Base-by-base conservation (phyloP, 805 yeast species). In the Starmerella roubikii region DNA sequence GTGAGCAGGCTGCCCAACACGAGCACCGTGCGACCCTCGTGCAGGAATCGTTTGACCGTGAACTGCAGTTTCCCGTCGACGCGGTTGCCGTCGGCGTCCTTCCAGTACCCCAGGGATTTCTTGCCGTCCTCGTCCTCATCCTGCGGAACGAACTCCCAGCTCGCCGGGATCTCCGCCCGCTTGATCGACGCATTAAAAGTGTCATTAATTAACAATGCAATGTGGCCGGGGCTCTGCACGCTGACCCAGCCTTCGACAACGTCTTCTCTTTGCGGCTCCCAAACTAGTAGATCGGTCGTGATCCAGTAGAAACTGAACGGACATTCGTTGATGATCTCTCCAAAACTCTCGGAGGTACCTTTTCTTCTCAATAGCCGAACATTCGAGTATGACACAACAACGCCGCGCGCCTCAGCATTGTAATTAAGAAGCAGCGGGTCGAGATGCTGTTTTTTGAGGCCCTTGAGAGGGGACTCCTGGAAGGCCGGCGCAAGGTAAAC, bases 141-240 rank as follows among this genome's bases (percentile, higher is more conserved):
- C 51, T 70, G 74, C 36, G 91, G 88, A 38, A 82, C 69, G 59
- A 88, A 91, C 25, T 66, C 65, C 98, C 98, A 91, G 34, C 66
- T 70, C 30, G 65, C 61, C n/a, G 98, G 98, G 44, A 91, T 85
- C 51, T 74, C 76, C 55, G 70, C 76, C 56, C 81, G 76, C 59
- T 81, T 83, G 46, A 91, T 83, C 33, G 88, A 76, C 18, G 96
- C 96, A 61, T 91, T 91, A 65, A 91, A 91, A 1, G 93, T 83
- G 61, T 91, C 97, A 57, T 83, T 86, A 35, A 91, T 68, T 48
- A 91, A 68, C 44, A 91, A 66, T 44, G 96, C 97, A 52, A 91
- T 79, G 56, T 91, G 98, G 7, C 94, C 78, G 15, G 93, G 94
- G 3, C 94, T 78, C 64, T 88, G 96, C 72, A 88, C 76, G 63